phyloP scores from a whole-genome alignment of 495 filamentous ascomycete genomes.

The Chlorociboria aeruginascens region DNA sequence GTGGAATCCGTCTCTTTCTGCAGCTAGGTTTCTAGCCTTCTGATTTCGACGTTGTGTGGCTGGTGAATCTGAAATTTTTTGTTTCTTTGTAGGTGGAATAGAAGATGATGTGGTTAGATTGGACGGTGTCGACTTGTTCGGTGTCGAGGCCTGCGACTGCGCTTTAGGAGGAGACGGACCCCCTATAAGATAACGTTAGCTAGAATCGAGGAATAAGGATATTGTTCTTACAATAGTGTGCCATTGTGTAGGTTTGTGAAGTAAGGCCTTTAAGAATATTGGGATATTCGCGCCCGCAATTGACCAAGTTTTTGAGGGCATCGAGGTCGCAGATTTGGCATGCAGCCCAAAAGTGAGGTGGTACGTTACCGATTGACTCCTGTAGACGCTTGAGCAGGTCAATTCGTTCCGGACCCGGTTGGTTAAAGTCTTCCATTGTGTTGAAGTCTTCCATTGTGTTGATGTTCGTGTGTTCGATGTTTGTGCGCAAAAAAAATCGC shows the following conservation, averaged over 20 bases:
- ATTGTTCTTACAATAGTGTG: slow-evolving; percentile 7
- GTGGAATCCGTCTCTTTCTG: slow-evolving; percentile 3
- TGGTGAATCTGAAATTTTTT: slow-evolving; percentile 4
- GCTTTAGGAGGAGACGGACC: too few species aligned
- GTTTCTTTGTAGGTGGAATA: slow-evolving; percentile 8
- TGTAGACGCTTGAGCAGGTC: slow-evolving; percentile 8
- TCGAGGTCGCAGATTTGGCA: too few species aligned
- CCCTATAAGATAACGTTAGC: too few species aligned
- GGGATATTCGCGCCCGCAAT: not conserved
- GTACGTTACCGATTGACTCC: slow-evolving; percentile 2
- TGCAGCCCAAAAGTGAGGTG: slow-evolving; percentile 14
- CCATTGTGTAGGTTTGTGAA: slow-evolving; percentile 6
- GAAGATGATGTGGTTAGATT: not conserved
- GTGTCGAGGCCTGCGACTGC: too few species aligned
- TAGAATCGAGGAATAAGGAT: too few species aligned
- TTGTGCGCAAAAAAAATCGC: not conserved
- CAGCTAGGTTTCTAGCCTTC: not conserved
- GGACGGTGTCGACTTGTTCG: too few species aligned
- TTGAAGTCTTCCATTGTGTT: not conserved
- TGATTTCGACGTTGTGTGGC: not conserved
- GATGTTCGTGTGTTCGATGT: not conserved
- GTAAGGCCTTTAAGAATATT: not conserved
- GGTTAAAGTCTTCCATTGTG: slow-evolving; percentile 12
- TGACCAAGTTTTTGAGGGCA: slow-evolving; percentile 2
- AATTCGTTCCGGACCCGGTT: slow-evolving; percentile 7